phyloP scores from a whole-genome alignment of 257 asterid species.

The Coffea canephora region DNA sequence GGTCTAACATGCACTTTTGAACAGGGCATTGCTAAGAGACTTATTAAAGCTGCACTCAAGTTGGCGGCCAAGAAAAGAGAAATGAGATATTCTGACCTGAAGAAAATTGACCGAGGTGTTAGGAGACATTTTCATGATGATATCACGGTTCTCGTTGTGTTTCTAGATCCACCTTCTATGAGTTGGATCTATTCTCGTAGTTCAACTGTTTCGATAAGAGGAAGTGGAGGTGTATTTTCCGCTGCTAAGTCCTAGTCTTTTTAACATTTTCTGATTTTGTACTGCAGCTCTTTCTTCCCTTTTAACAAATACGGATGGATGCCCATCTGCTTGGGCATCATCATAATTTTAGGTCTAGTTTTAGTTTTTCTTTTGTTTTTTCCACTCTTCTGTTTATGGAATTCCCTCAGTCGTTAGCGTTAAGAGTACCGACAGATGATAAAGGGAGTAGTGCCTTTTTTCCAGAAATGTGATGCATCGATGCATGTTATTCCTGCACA shows the following conservation, averaged over 20 bases:
- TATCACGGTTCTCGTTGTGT: conserved; percentile 76
- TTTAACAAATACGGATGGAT: not conserved
- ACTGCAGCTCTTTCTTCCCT: no score
- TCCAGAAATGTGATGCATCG: not conserved
- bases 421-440: not conserved
- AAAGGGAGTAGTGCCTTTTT: not conserved
- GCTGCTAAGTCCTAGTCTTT: conserved; percentile 30
- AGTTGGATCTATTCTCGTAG: conserved; percentile 29
- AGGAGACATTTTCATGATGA: conserved; percentile 98
- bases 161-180: conserved; percentile 43
- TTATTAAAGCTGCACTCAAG: conserved; percentile 68
- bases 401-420: not conserved
- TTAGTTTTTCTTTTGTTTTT: not conserved
- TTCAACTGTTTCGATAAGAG: conserved; percentile 49
- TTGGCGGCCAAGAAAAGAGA: conserved; percentile 94
- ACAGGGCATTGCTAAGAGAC: conserved; percentile 81
- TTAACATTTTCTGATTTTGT: not conserved
- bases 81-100: conserved; percentile 84
- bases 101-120: conserved; percentile 84
- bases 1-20: not conserved
- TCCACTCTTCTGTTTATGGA: not conserved
- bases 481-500: not conserved
- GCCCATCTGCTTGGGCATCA: not conserved
- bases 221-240: conserved; percentile 39
- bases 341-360: not conserved